Percentiles rank a stretch among this genome's conserved stretches.
Evolutionary conservation across 2,329 filamentous ascomycete genomes (phyloP).

Genomic region (Periconia sp.): DNA sequence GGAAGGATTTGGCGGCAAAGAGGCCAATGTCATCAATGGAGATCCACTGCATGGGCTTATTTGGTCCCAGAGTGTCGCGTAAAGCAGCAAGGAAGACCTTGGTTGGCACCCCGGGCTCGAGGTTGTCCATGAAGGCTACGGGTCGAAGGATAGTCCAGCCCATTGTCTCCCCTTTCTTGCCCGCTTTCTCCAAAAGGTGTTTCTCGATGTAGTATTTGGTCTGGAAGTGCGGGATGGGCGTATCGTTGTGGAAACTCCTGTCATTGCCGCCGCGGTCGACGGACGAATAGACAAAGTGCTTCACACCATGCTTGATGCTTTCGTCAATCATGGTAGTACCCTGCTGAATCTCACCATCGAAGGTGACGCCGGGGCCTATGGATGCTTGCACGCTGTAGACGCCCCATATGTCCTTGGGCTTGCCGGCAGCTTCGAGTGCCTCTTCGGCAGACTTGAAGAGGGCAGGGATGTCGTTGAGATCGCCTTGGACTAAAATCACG

Average conservation of each 20-base stretch:
- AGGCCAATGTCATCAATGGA: conserved; percentile 53
- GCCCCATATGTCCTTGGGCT: conserved; percentile 53
- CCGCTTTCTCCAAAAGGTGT: conserved; percentile 55
- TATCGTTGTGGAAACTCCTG: conserved; percentile 51
- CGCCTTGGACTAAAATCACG: conserved; percentile 60
- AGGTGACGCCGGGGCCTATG: conserved; percentile 45
- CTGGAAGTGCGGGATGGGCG: conserved; percentile 62
- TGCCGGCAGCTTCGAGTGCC: conserved; percentile 35
- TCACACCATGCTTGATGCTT: conserved; percentile 57
- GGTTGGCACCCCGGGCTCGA: conserved; percentile 50
- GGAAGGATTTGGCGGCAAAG: conserved; percentile 54
- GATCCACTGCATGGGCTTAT: conserved; percentile 46
- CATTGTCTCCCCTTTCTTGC: conserved; percentile 50
- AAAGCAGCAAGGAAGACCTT: conserved; percentile 53
- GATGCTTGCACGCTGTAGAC: conserved; percentile 64
- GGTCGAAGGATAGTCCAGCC: conserved; percentile 64
- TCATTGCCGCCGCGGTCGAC: conserved; percentile 64
- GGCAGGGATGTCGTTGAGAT: conserved; percentile 54
- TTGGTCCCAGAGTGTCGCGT: conserved; percentile 41
- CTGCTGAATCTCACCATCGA: conserved; percentile 54
- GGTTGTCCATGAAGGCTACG: conserved; percentile 65
- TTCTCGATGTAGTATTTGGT: conserved; percentile 64
- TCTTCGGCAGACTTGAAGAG: conserved; percentile 54
- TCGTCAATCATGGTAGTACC: conserved; percentile 62
- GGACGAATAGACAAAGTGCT: conserved; percentile 65